These are phyloP conservation scores for Wickerhamiella nectarea DNA, from an alignment of 805 yeast species.

Conservation along the genomic window DNA sequence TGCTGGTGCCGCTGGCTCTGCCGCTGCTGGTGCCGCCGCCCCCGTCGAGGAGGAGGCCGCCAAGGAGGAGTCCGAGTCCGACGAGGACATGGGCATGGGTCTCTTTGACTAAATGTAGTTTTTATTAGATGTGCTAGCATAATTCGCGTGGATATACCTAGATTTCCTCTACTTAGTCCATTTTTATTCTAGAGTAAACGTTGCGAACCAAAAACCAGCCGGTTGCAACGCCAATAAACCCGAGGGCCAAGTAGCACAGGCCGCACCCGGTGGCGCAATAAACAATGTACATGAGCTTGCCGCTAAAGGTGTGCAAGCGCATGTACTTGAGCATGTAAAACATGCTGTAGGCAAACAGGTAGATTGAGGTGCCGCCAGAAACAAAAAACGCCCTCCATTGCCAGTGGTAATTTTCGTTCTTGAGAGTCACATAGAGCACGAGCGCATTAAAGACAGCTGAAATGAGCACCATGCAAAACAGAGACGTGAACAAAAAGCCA, in stretches of 20 bases:
- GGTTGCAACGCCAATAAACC: conserved; percentile 72
- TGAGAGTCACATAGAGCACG: conserved; percentile 68
- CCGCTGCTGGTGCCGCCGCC: conserved; percentile 48
- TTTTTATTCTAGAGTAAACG: conserved; percentile 71
- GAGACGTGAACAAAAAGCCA: conserved; percentile 86
- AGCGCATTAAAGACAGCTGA: conserved; percentile 68
- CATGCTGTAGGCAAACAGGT: conserved; percentile 73
- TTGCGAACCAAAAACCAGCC: conserved; percentile 59
- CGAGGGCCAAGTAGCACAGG: conserved; percentile 68
- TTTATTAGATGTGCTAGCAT: not conserved
- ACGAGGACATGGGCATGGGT: conserved; percentile 91
- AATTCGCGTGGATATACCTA: not conserved
- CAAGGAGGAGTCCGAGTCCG: conserved; percentile 44
- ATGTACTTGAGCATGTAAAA: conserved; percentile 35
- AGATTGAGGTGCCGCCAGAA: conserved; percentile 80
- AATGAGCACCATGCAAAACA: conserved; percentile 67
- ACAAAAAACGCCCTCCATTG: conserved; percentile 86
- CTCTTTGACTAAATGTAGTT: conserved; percentile 56
- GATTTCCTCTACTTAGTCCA: not conserved
- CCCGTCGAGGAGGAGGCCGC: conserved; percentile 41
- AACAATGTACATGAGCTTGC: conserved; percentile 68
- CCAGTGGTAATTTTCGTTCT: conserved; percentile 91
- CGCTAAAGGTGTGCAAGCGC: conserved; percentile 60
- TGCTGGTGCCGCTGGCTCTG: conserved; percentile 50
- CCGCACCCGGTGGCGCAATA: conserved; percentile 62